These are phyloP conservation scores for Earliella scabrosa DNA, from an alignment of 1,284 basidiomycete species.

Conservation along the genomic window DNA sequence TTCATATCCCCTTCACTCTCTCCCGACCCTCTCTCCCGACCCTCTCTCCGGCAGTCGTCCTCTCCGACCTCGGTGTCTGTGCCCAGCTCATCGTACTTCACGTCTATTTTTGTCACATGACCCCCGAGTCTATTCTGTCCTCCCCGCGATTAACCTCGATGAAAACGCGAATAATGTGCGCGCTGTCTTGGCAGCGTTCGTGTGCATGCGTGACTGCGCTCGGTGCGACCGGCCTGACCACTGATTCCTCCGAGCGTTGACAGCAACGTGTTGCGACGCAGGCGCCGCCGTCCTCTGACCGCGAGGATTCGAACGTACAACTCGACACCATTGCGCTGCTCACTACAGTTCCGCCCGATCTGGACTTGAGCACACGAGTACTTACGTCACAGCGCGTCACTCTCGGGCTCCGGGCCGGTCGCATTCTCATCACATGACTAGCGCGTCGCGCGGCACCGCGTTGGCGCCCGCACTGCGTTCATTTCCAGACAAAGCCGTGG, in stretches of 20 bases:
- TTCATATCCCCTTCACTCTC: neutral
- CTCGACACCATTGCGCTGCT: too few relatives aligned
- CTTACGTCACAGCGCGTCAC: too few relatives aligned
- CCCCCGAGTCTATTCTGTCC: neutral
- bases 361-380: too few relatives aligned
- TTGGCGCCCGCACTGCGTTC: neutral
- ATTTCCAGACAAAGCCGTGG: too few relatives aligned
- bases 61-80: neutral
- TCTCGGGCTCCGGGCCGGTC: too few relatives aligned
- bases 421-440: too few relatives aligned
- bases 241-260: neutral
- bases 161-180: constrained; percentile 7
- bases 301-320: too few relatives aligned
- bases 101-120: neutral
- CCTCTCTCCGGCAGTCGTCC: neutral
- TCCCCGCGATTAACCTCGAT: neutral
- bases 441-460: too few relatives aligned
- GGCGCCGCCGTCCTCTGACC: too few relatives aligned
- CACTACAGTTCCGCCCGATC: too few relatives aligned
- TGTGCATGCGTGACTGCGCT: neutral
- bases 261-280: neutral
- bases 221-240: neutral
- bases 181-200: constrained; percentile 1
- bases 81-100: neutral
- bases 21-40: neutral